A percentile compares a stretch with the other conserved stretches of the same genome.
Conservation (phyloP, 768 basidiomycete genomes). For the Boletus vinaceobasis region DNA sequence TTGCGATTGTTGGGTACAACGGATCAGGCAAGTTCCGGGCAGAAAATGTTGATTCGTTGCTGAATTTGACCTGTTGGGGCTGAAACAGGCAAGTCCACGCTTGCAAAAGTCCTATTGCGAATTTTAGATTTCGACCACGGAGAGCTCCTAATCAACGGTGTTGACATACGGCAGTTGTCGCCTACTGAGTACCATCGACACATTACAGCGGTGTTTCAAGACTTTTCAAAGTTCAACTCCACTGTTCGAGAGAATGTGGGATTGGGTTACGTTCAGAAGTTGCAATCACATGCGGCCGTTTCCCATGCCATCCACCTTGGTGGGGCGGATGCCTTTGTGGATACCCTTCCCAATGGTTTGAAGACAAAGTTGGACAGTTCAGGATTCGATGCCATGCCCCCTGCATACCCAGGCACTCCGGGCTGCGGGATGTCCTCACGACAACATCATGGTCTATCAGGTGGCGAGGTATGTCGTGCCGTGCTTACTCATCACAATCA, state of each 20-base stretch:
- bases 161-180: slow-evolving; percentile 60
- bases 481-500: slow-evolving; percentile 14
- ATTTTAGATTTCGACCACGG: slow-evolving; percentile 76
- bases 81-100: slow-evolving; percentile 77
- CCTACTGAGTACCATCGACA: slow-evolving; percentile 73
- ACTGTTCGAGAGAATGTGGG: slow-evolving; percentile 83
- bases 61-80: slow-evolving; percentile 4
- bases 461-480: slow-evolving; percentile 65
- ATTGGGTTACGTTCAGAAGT: slow-evolving; percentile 67
- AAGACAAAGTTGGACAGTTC: slow-evolving; percentile 68
- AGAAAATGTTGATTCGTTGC: slow-evolving; percentile 7
- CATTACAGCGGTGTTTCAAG: slow-evolving; percentile 80
- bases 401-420: slow-evolving; percentile 29
- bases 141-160: slow-evolving; percentile 62
- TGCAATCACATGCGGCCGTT: slow-evolving; percentile 55
- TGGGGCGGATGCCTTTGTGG: slow-evolving; percentile 64
- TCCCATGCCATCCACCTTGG: slow-evolving; percentile 66
- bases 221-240: slow-evolving; percentile 76
- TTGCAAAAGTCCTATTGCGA: slow-evolving; percentile 77
- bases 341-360: slow-evolving; percentile 66
- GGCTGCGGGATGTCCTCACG: slow-evolving; percentile 32
- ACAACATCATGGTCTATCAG: slow-evolving; percentile 67
- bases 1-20: slow-evolving; percentile 85
- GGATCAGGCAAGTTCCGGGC: slow-evolving; percentile 59
- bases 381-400: slow-evolving; percentile 50